A percentile compares a stretch with the other conserved stretches of the same genome.
These are phyloP conservation scores for Aspergillaceae sp. DNA, from an alignment of 2,329 filamentous ascomycete species.

Conservation along the genomic window DNA sequence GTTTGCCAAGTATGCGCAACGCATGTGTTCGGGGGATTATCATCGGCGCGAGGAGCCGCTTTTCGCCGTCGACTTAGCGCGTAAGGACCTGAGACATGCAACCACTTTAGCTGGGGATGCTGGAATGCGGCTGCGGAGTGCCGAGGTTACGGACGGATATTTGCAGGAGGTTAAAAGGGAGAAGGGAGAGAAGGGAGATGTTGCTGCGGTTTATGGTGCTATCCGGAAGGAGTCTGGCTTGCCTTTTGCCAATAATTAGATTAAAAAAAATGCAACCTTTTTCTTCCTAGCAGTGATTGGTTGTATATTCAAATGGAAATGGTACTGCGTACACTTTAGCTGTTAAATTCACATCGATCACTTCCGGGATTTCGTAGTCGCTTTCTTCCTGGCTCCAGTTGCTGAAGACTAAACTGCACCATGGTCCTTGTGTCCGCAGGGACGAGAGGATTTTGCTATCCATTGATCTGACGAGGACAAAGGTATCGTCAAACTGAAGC, in stretches of 20 bases:
- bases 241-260: slow-evolving; percentile 56
- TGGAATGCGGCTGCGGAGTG: slow-evolving; percentile 55
- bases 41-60: slow-evolving; percentile 66
- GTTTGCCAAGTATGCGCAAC: slow-evolving; percentile 63
- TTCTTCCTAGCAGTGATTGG: too few relatives aligned
- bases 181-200: slow-evolving; percentile 62
- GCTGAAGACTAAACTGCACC: slow-evolving; percentile 7
- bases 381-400: slow-evolving; percentile 5
- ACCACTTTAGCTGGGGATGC: slow-evolving; percentile 54
- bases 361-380: slow-evolving; percentile 7
- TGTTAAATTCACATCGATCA: slow-evolving; percentile 10
- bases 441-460: slow-evolving; percentile 9
- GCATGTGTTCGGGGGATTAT: slow-evolving; percentile 70
- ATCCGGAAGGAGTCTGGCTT: slow-evolving; percentile 66
- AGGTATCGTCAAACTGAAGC: slow-evolving; percentile 12
- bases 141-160: slow-evolving; percentile 61
- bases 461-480: slow-evolving; percentile 9
- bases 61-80: slow-evolving; percentile 71
- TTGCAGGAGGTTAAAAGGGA: slow-evolving; percentile 61
- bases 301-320: too few relatives aligned
- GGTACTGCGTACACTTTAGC: not conserved
- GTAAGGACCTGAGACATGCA: slow-evolving; percentile 75
- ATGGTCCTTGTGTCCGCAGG: slow-evolving; percentile 11
- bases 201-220: slow-evolving; percentile 74
- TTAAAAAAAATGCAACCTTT: not conserved